Base-by-base conservation (phyloP, 2,329 filamentous ascomycete genomes). In the Cytospora piceae region DNA sequence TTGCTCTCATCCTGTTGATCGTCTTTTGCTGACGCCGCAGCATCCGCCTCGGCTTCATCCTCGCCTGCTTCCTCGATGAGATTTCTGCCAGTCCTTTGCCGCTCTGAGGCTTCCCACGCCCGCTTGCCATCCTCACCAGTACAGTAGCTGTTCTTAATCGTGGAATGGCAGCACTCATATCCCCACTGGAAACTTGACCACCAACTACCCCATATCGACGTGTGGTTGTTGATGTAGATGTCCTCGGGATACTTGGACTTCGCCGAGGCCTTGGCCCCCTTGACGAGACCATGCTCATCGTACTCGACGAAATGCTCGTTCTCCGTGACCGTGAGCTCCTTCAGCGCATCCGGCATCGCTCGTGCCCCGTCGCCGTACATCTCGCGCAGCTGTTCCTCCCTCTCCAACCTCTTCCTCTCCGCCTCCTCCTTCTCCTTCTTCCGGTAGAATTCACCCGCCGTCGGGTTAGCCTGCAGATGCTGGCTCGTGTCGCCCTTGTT, bases 161-260 rank as follows among this genome's bases (percentile, higher is more conserved):
- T 90, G 0, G 93, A 97, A 76, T 96, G 93, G 81, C 95, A 99
- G 77, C 95, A 99, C 27, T 91, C 86, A 77, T 97, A 99, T 1
- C 95, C 95, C 95, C 95, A 99, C 77, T 90, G 86, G 79, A 97
- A 98, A 74, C 92, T 89, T 61, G 88, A 87, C 95, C 95, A 99
- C 95, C 95, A 99, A 73, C 93, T 97, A 58, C 95, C 95, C 92
- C 93, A 99, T 3, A 97, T 90, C 0, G 90, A 90, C 3, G 87
- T 93, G 78, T 99, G 95, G 74, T 99, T 99, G 80, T 96, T 94
- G 75, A 90, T 85, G 62, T 91, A 81, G 0, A 97, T 83, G 73
- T 99, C 93, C 74, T 99, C 95, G 5, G 89, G 79, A 74, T 99
- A 99, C 75, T 97, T 98, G 51, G 93, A 96, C 76, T 91, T 94